phyloP scores from a whole-genome alignment of 1,284 basidiomycete genomes.

The Ganoderma meredithae region DNA sequence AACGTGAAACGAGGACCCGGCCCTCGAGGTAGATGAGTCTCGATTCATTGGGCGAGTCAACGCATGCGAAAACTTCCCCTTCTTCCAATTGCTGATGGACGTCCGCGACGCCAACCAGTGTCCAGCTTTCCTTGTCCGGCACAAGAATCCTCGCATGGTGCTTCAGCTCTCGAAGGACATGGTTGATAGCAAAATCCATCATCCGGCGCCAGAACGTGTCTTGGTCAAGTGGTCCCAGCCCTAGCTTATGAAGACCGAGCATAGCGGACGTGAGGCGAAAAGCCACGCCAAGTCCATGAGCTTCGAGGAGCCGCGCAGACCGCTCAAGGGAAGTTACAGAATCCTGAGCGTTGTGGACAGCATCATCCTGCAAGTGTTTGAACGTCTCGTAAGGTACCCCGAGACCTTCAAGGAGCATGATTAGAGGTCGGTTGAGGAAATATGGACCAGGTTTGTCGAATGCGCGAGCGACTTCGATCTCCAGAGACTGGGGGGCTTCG shows the following conservation, averaged over 20 bases:
- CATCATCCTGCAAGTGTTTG: slow-evolving; percentile 59
- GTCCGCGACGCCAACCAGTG: slow-evolving; percentile 75
- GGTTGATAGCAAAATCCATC: slow-evolving; percentile 60
- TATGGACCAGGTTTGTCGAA: slow-evolving; percentile 67
- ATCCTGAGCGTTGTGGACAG: slow-evolving; percentile 54
- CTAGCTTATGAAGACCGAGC: slow-evolving; percentile 46
- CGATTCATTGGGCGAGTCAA: slow-evolving; percentile 50
- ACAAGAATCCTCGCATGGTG: slow-evolving; percentile 74
- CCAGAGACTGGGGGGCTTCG: slow-evolving; percentile 55
- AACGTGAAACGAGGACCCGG: slow-evolving; percentile 63
- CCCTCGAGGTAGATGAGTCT: slow-evolving; percentile 59
- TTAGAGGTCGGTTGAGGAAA: slow-evolving; percentile 73
- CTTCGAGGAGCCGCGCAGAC: slow-evolving; percentile 56
- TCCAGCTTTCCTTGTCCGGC: slow-evolving; percentile 56
- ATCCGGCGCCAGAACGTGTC: slow-evolving; percentile 61
- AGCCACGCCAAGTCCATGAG: slow-evolving; percentile 50
- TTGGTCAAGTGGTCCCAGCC: slow-evolving; percentile 35
- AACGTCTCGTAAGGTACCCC: slow-evolving; percentile 64
- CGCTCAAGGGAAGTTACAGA: slow-evolving; percentile 52
- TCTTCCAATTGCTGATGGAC: slow-evolving; percentile 57
- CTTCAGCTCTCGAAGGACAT: slow-evolving; percentile 72
- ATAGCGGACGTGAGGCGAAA: slow-evolving; percentile 51
- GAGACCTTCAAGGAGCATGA: slow-evolving; percentile 69
- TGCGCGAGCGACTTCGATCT: slow-evolving; percentile 75
- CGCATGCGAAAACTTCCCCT: slow-evolving; percentile 66